Evolutionary conservation across 225 moss, liverwort and hornwort species (phyloP).

Genomic region (Bryum argenteum): DNA sequence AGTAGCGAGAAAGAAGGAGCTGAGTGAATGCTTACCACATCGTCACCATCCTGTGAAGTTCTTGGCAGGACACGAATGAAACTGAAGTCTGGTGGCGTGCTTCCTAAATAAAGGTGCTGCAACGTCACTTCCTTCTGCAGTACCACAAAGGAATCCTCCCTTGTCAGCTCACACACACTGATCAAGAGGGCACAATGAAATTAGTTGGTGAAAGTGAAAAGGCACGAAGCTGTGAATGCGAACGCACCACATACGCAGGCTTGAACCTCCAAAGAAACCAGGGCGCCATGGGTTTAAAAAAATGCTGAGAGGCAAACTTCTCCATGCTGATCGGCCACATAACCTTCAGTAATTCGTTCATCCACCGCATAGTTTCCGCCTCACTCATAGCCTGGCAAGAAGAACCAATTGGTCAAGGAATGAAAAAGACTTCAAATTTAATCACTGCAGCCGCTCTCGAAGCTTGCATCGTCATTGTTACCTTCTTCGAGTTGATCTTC

Average conservation of each 20-base stretch:
- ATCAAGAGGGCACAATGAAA: not conserved
- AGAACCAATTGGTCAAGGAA: conserved; percentile 8
- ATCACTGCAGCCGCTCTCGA: too few relatives aligned
- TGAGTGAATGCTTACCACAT: conserved; percentile 40
- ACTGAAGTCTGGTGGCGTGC: conserved; percentile 44
- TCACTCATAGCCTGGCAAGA: conserved; percentile 48
- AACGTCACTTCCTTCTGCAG: conserved; percentile 53
- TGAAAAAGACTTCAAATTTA: not conserved
- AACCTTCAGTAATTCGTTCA: conserved; percentile 51
- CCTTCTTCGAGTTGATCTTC: conserved; percentile 45
- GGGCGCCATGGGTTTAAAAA: conserved; percentile 59
- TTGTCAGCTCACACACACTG: not conserved
- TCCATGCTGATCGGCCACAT: conserved; percentile 66
- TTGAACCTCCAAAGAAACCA: conserved; percentile 58
- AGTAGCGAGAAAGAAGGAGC: not conserved
- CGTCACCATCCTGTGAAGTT: conserved; percentile 40
- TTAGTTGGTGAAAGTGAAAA: not conserved
- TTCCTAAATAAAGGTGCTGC: conserved; percentile 46
- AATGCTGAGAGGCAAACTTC: conserved; percentile 55
- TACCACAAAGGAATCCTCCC: not conserved
- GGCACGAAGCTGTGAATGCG: conserved; percentile 4
- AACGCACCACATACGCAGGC: conserved; percentile 55
- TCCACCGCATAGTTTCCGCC: conserved; percentile 57
- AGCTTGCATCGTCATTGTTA: too few relatives aligned
- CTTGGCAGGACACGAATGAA: conserved; percentile 50